Base-by-base conservation (phyloP, 23 red algal species). In the Gracilariopsis chorda region DNA sequence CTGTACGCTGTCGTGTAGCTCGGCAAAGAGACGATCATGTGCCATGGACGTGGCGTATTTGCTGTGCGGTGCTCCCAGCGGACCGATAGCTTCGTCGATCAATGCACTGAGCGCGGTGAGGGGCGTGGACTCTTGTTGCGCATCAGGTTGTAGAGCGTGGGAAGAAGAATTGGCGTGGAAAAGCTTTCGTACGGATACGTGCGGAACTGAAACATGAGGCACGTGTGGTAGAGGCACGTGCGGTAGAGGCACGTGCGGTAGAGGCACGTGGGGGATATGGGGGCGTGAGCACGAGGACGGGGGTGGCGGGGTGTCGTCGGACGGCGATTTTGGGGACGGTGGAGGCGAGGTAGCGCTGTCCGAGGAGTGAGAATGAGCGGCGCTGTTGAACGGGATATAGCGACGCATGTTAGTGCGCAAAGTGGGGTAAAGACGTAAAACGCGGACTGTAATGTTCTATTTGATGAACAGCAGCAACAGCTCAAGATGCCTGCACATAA, bases 31-130 rank as follows among this genome's bases (percentile, higher is more conserved):
- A 32, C 52, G 69, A 53, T 90, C 86, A 17, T 53, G 12, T 23
- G 40, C 20, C 65, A 87, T 24, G n/a, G 36, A 63, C 40, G 32
- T 76, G 20, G 47, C 37, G 35, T 29, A 29, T 2, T 45, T 37
- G 24, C 36, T 11, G 9, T 30, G 39, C 3, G 56, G 52, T 33
- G 60, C 48, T 23, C 72, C 86, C 3, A 90, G 37, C 7, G 86
- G 86, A 53, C 86, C 86, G 53, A 90, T 30, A 3, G 56, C 53
- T 1, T 60, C n/a, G 10, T 90, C 86, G 7, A 78, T 51, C 21
- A 77, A 59, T 21, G 30, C 17, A 51, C 23, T 79, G 19, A 90
- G 53, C 49, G 41, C 68, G 63, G 42, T n/a, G 21, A 90, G 42
- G 25, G 86, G 28, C 12, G 61, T 87, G 24, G 62, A 21, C 5